Evolutionary conservation across 768 basidiomycete species (phyloP), one percentile per base, ranked within the genome.

Genomic region (Mycena vitilis): DNA sequence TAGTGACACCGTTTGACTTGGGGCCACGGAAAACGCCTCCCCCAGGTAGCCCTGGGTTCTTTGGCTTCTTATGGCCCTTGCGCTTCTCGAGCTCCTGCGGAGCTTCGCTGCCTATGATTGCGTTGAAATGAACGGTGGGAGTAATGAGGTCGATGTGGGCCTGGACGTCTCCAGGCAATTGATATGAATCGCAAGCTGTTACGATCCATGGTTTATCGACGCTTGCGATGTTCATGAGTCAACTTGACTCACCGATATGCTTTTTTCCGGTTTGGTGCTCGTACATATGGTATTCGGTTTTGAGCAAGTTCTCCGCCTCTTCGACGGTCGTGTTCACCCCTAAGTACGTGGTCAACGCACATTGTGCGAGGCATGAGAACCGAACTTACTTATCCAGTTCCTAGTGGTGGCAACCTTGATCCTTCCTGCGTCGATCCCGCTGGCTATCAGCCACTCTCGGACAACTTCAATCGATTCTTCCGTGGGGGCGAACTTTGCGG

Each of bases 241-340:
- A n/a, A 16, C 4, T 45, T 57, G 12, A 76, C 81, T 18, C 57
- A 83, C 83, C 82, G 56, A 82, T 64, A 59, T 83, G 82, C 65
- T 80, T 70, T 45, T 77, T 77, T 20, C 82, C 83, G 38, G 71
- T 61, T 20, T 74, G 71, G 68, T 84, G 82, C 57, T 72, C 72
- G 68, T 80, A 86, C 12, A 86, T 79, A 64, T 82, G 75, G 73
- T 86, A 86, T 66, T 83, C 74, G 9, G 84, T 81, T n/a, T 75
- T 72, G 25, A 86, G 71, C 20, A 86, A 77, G 12, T 64, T 42
- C 71, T 86, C 84, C 1, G 81, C 81, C 65, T 84, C 83, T 37
- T 76, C 79, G 6, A 84, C 78, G 36, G 80, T 83, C 2, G 78
- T 77, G 49, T 83, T 77, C 45, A 82, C 71, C 59, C 30, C 30